Conservation (phyloP, 805 yeast species). For the Hanseniaspora meyeri region DNA sequence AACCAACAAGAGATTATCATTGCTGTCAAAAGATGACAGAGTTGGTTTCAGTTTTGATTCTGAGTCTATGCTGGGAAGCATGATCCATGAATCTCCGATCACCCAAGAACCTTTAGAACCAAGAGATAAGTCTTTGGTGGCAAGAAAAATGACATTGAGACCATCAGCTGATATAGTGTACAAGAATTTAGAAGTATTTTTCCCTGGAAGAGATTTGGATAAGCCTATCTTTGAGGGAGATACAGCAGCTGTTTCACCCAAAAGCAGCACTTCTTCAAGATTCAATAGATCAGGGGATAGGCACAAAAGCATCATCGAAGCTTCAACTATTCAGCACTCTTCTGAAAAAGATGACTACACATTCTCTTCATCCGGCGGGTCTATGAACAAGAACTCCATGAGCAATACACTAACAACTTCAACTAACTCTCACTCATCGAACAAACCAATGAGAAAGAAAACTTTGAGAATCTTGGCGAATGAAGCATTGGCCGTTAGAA, state of each 20-base stretch:
- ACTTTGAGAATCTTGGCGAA: conserved; percentile 87
- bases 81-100: not conserved
- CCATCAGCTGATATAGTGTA: conserved; percentile 93
- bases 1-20: not conserved
- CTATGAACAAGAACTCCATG: not conserved
- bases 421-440: conserved; percentile 9
- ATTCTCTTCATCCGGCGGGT: conserved; percentile 3
- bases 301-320: conserved; percentile 10
- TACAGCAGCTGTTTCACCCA: conserved; percentile 46
- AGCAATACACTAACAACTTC: not conserved
- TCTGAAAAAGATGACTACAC: conserved; percentile 13
- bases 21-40: conserved; percentile 1
- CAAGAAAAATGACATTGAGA: conserved; percentile 55
- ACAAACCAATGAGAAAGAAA: conserved; percentile 55
- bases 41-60: conserved; percentile 13
- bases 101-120: not conserved
- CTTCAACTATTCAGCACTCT: conserved; percentile 12
- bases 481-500: conserved; percentile 65
- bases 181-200: conserved; percentile 78
- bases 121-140: not conserved
- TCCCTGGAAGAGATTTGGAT: conserved; percentile 86
- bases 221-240: conserved; percentile 73
- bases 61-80: conserved; percentile 7
- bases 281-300: not conserved
- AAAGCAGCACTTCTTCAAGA: conserved; percentile 14